phyloP scores from a whole-genome alignment of 2,329 filamentous ascomycete species.

The Fonsecaea pugnacius region DNA sequence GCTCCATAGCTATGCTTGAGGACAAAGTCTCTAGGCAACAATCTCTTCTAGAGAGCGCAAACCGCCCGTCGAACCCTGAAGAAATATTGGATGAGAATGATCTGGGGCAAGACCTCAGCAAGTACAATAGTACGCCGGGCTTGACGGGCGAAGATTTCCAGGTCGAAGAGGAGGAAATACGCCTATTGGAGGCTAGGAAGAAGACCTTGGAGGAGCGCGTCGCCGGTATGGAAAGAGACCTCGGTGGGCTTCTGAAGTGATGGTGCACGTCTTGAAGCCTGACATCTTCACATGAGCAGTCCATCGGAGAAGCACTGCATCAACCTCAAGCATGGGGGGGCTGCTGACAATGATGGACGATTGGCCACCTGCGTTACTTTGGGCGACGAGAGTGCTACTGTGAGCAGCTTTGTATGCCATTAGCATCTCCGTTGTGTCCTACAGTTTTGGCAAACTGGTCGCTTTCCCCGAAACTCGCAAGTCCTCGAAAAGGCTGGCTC shows the following conservation, averaged over 20 bases:
- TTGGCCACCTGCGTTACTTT: background rate
- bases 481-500: background rate
- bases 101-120: conserved; percentile 38
- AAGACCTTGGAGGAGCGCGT: conserved; percentile 65
- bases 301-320: background rate
- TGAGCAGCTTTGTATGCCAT: background rate
- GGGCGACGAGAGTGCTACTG: background rate
- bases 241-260: conserved; percentile 63
- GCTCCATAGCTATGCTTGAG: conserved; percentile 81
- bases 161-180: conserved; percentile 59
- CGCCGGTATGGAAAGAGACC: conserved; percentile 69
- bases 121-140: conserved; percentile 32
- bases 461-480: background rate
- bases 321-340: background rate
- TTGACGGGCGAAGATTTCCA: conserved; percentile 50
- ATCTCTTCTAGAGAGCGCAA: conserved; percentile 73
- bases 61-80: conserved; percentile 62
- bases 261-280: background rate
- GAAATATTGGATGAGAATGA: conserved; percentile 58
- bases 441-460: background rate
- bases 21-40: conserved; percentile 76
- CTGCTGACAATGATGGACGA: background rate
- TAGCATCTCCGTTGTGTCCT: background rate
- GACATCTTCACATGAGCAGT: background rate
- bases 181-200: conserved; percentile 67